These are phyloP conservation scores for Blastocystis sp. DNA, from an alignment of 352 stramenopile genomes.

Conservation along the genomic window DNA sequence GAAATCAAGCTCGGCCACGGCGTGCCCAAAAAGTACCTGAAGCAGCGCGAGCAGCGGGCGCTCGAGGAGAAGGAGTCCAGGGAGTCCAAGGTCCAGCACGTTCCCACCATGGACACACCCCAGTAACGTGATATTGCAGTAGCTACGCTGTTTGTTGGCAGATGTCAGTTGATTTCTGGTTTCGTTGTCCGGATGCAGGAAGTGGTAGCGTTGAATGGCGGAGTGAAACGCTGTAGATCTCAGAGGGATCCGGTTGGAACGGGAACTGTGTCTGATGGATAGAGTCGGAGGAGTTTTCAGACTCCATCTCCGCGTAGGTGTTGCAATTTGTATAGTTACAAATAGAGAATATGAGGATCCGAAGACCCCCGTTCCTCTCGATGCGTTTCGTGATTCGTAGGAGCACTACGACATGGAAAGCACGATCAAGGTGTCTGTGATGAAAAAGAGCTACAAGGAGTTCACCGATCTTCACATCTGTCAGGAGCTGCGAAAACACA, in stretches of 20 bases:
- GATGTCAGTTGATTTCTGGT: neutral
- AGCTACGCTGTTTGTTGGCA: no score
- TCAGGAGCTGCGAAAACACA: slow-evolving; percentile 31
- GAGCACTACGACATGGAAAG: neutral
- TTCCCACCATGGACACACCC: neutral
- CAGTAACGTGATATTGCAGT: no score
- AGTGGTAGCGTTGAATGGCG: neutral
- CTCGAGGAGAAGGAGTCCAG: neutral
- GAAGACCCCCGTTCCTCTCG: neutral
- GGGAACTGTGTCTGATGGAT: neutral
- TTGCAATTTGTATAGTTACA: neutral
- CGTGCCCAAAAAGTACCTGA: slow-evolving; percentile 44
- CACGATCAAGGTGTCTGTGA: neutral
- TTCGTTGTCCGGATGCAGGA: neutral
- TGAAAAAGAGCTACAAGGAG: slow-evolving; percentile 28
- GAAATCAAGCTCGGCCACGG: slow-evolving; percentile 20
- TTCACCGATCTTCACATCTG: slow-evolving; percentile 44
- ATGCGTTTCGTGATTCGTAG: neutral
- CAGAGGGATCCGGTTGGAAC: neutral
- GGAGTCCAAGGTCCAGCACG: neutral
- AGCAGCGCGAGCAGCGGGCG: neutral
- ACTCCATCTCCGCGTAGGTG: neutral
- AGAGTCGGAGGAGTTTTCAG: slow-evolving; percentile 26
- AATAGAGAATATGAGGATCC: neutral
- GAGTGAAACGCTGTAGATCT: slow-evolving; percentile 1